Base-by-base conservation (phyloP, 805 yeast genomes). In the Schwanniomyces yamadae region DNA sequence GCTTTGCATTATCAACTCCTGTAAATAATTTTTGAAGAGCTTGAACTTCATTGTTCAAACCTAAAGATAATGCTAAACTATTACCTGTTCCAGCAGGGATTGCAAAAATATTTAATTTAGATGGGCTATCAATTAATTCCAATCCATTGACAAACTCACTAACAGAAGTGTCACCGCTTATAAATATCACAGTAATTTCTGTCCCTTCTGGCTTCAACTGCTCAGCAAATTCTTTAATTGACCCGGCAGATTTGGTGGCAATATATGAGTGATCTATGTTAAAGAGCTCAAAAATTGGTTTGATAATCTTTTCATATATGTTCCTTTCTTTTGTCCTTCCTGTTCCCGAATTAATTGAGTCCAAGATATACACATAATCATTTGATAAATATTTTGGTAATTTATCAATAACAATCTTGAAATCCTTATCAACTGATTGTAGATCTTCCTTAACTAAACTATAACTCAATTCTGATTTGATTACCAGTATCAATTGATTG, bases 71-170 rank as follows among this genome's bases (percentile, higher is more conserved):
- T 2, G 86, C 75, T 40, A 87, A 65, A 1, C 95, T 89, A 55
- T 90, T 90, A 0, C 95, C 97, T 1, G 95, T 83, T 1, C 97
- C 97, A 40, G 80, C 68, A 0, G 96, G 95, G 11, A 90, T 55
- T 24, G 63, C 61, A 23, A 60, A 46, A 2, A 77, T 35, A 1
- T 49, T 45, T 5, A 66, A 36, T 1, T 34, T 28, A 2, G 37
- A 28, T 5, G 15, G 13, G 42, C 23, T 34, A 4, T 33, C 33
- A 4, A 6, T 28, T 10, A 23, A 3, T 9, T 43, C 51, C 18
- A 73, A 54, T 13, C 57, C 65, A 53, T 89, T 89, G 37, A 87
- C 48, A 33, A 90, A 77, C 55, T 90, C 97, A 33, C 75, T 78
- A 4, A 87, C 63, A 1, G 95, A 80, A 1, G 96, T 89, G 52